Conservation (phyloP, 2,329 filamentous ascomycete species). For the Zymoseptoria pseudotritici region DNA sequence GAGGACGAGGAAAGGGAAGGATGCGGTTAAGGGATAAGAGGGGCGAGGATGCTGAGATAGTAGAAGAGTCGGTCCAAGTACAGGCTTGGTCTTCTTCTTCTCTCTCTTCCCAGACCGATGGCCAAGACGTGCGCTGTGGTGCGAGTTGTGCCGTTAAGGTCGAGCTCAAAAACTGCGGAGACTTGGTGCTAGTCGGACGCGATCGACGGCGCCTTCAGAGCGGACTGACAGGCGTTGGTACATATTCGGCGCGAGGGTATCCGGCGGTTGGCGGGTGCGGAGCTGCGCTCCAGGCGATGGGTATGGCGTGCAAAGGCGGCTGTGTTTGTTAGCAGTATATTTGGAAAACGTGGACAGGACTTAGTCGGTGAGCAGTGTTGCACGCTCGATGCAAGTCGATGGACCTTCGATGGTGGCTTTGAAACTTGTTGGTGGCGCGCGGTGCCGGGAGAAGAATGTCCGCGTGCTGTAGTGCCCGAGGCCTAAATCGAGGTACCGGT, state of each 20-base stretch:
- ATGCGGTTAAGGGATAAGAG: too few relatives aligned
- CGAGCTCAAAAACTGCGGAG: neutral
- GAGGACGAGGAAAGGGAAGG: too few relatives aligned
- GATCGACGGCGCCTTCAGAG: neutral
- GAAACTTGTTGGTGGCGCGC: neutral
- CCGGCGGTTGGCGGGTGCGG: neutral
- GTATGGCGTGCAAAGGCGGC: neutral
- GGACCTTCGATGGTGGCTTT: neutral
- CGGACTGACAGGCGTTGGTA: neutral
- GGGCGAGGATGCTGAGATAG: too few relatives aligned
- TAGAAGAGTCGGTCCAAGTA: too few relatives aligned
- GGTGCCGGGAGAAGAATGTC: neutral
- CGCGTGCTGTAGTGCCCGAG: too few relatives aligned
- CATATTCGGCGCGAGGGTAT: neutral
- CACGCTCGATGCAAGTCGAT: neutral
- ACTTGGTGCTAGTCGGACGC: neutral
- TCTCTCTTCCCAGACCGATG: conserved; percentile 3
- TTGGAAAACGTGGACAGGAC: neutral
- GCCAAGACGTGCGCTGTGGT: conserved; percentile 1
- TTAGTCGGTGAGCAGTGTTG: neutral
- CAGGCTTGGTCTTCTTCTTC: conserved; percentile 2
- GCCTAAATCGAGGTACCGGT: too few relatives aligned
- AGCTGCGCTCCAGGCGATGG: neutral
- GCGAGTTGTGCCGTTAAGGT: neutral
- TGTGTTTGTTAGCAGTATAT: neutral